Conservation (phyloP, 805 yeast genomes). For the Dipodascus albidus region DNA sequence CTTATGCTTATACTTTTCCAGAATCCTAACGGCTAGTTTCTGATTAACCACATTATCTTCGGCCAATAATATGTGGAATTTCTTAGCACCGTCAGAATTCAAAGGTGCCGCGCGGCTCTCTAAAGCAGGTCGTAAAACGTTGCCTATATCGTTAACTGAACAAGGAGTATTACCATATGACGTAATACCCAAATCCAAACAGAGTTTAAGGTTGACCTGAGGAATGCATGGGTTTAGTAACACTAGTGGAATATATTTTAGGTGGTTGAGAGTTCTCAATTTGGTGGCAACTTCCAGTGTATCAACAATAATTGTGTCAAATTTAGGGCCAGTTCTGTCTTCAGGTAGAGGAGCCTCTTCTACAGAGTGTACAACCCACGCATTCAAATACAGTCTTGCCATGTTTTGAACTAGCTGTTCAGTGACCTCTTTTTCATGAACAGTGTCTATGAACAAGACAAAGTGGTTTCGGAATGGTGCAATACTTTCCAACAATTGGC, state of each 20-base stretch:
- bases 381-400: constrained; percentile 45
- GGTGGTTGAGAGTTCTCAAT: constrained; percentile 58
- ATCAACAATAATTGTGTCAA: constrained; percentile 76
- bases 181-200: constrained; percentile 77
- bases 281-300: constrained; percentile 62
- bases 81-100: constrained; percentile 65
- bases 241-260: constrained; percentile 78
- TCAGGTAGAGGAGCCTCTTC: constrained; percentile 41
- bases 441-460: constrained; percentile 58
- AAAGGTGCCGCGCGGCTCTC: constrained; percentile 74
- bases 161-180: constrained; percentile 87
- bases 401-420: constrained; percentile 42
- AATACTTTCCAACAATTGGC: constrained; percentile 55
- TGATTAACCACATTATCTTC: constrained; percentile 85
- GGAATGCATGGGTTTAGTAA: constrained; percentile 66
- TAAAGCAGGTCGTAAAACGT: constrained; percentile 72
- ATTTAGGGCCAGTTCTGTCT: constrained; percentile 32
- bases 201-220: constrained; percentile 65
- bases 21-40: constrained; percentile 72
- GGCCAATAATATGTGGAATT: constrained; percentile 66
- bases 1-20: constrained; percentile 76
- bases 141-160: constrained; percentile 67
- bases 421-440: constrained; percentile 40
- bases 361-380: constrained; percentile 45
- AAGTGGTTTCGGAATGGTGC: constrained; percentile 63